A percentile compares a stretch with the other conserved stretches of the same genome.
Evolutionary conservation across 75 land plant species (phyloP).

Genomic region (Cryptomeria japonica): DNA sequence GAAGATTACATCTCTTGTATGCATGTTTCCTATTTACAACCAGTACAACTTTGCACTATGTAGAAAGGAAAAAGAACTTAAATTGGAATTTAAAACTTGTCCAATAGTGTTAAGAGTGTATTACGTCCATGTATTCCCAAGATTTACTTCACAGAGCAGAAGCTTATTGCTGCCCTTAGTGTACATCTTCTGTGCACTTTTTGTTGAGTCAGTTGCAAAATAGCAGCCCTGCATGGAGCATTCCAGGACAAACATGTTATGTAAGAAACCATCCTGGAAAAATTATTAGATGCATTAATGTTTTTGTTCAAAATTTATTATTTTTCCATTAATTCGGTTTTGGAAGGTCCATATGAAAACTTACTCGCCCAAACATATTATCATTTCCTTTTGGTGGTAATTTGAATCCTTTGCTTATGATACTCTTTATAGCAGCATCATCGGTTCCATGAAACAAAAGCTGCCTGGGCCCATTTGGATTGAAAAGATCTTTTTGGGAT

Average conservation of each 20-base stretch:
- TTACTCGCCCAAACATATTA: slow-evolving; percentile 14
- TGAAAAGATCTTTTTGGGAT: background rate
- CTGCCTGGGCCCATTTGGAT: slow-evolving; percentile 1
- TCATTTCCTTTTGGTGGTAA: slow-evolving; percentile 2
- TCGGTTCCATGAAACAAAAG: slow-evolving; percentile 2
- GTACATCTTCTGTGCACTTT: slow-evolving; percentile 18
- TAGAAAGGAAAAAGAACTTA: background rate
- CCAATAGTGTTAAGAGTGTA: background rate
- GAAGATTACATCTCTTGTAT: background rate
- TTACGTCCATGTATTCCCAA: slow-evolving; percentile 31
- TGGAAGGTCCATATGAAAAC: background rate
- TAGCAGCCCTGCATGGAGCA: slow-evolving; percentile 19
- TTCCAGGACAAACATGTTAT: background rate
- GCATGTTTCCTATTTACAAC: background rate
- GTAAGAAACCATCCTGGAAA: background rate
- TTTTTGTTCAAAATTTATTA: background rate
- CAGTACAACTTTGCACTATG: background rate
- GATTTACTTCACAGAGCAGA: slow-evolving; percentile 27
- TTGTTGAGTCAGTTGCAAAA: slow-evolving; percentile 27
- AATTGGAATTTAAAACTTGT: background rate
- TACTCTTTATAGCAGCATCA: background rate
- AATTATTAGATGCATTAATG: background rate
- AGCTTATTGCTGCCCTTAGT: slow-evolving; percentile 19
- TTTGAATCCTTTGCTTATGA: background rate
- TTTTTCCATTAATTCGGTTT: background rate